These are phyloP conservation scores for Rosa hybrid DNA, from an alignment of 331 rosid species.

Conservation along the genomic window DNA sequence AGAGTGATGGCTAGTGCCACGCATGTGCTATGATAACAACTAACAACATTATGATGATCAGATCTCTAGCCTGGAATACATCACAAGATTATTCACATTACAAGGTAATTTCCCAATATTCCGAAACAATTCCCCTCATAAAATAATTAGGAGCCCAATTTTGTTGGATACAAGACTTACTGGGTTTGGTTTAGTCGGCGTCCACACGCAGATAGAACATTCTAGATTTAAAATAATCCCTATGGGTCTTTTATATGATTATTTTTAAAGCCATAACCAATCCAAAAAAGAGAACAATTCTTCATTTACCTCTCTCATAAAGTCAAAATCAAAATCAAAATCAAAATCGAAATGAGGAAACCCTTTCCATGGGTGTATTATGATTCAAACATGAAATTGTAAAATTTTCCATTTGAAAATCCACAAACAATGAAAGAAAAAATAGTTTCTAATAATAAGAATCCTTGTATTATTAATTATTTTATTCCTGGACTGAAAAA, in stretches of 20 bases:
- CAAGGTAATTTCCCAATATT: not conserved
- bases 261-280: not conserved
- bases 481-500: slow-evolving; percentile 26
- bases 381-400: not conserved
- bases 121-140: too few relatives aligned
- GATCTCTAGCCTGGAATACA: not conserved
- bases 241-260: not conserved
- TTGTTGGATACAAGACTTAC: not conserved
- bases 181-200: not conserved
- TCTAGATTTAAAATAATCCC: not conserved
- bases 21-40: not conserved
- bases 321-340: not conserved
- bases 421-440: too few relatives aligned
- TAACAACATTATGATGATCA: too few relatives aligned
- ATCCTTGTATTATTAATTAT: not conserved
- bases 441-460: not conserved
- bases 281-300: not conserved
- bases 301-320: not conserved
- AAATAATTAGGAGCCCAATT: not conserved
- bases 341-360: not conserved
- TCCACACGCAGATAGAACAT: not conserved
- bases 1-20: not conserved
- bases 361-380: too few relatives aligned
- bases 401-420: not conserved
- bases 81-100: not conserved